Conservation (phyloP, 441 rosid genomes). For the Corymbia calophylla region DNA sequence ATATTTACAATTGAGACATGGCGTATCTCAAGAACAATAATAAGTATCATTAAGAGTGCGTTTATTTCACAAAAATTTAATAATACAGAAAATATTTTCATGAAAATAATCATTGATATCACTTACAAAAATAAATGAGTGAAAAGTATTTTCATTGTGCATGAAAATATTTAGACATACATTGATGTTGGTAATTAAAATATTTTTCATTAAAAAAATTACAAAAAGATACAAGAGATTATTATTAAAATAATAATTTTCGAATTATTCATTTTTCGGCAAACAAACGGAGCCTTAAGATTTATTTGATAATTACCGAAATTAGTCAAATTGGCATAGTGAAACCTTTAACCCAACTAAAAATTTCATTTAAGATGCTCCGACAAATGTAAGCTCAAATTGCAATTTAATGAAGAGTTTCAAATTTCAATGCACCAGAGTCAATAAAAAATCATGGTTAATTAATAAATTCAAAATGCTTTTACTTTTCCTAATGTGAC, state of each 20-base stretch:
- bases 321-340: background rate
- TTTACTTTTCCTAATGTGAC: background rate
- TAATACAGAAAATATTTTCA: background rate
- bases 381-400: background rate
- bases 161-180: background rate
- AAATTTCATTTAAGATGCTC: background rate
- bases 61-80: background rate
- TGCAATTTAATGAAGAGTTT: background rate
- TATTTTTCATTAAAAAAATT: background rate
- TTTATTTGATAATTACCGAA: background rate
- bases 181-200: background rate
- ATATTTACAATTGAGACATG: background rate
- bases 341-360: background rate
- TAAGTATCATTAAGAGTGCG: background rate
- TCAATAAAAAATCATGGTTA: background rate
- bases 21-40: background rate
- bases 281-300: background rate
- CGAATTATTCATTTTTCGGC: background rate
- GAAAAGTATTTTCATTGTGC: background rate
- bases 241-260: background rate
- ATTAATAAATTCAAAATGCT: background rate
- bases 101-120: background rate
- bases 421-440: background rate
- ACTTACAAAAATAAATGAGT: background rate
- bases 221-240: background rate